Evolutionary conservation across 139 green algal species (phyloP).

Genomic region (Tetradesmus lagerheimii): DNA sequence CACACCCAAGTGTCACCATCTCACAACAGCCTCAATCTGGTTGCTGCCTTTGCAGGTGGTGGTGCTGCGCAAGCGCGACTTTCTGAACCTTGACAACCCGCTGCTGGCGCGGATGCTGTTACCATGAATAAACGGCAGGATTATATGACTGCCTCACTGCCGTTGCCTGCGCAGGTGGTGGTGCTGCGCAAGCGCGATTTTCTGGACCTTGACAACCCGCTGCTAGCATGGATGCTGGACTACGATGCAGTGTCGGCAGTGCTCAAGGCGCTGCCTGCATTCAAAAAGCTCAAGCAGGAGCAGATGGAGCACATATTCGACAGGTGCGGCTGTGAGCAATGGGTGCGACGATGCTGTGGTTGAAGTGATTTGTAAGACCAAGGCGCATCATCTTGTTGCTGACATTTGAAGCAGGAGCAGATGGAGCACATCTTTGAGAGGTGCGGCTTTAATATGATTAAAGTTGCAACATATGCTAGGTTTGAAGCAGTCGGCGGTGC

Average conservation of each 20-base stretch:
- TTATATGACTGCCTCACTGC: too few relatives aligned
- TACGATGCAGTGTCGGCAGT: constrained; percentile 76
- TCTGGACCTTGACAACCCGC: constrained; percentile 81
- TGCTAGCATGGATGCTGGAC: constrained; percentile 84
- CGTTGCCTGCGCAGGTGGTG: constrained; percentile 54
- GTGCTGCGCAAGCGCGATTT: constrained; percentile 84
- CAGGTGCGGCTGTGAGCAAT: neutral
- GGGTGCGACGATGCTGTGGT: constrained; percentile 53
- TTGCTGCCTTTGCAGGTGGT: too few relatives aligned
- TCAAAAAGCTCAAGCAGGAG: constrained; percentile 72
- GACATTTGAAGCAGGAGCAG: constrained; percentile 28
- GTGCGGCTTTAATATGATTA: too few relatives aligned
- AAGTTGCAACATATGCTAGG: too few relatives aligned
- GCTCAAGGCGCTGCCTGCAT: constrained; percentile 59
- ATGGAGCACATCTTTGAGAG: constrained; percentile 71
- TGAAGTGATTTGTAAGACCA: too few relatives aligned
- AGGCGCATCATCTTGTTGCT: too few relatives aligned
- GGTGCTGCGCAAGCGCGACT: constrained; percentile 79
- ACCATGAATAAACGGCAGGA: too few relatives aligned
- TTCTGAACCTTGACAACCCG: constrained; percentile 82
- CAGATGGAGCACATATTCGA: constrained; percentile 78
- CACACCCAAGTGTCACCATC: too few relatives aligned
- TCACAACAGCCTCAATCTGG: too few relatives aligned
- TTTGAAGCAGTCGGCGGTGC: too few relatives aligned
- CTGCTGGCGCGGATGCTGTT: constrained; percentile 78